A percentile compares a stretch with the other conserved stretches of the same genome.
These are phyloP conservation scores for Microsporum audouinii DNA, from an alignment of 2,329 filamentous ascomycete genomes.

Conservation along the genomic window DNA sequence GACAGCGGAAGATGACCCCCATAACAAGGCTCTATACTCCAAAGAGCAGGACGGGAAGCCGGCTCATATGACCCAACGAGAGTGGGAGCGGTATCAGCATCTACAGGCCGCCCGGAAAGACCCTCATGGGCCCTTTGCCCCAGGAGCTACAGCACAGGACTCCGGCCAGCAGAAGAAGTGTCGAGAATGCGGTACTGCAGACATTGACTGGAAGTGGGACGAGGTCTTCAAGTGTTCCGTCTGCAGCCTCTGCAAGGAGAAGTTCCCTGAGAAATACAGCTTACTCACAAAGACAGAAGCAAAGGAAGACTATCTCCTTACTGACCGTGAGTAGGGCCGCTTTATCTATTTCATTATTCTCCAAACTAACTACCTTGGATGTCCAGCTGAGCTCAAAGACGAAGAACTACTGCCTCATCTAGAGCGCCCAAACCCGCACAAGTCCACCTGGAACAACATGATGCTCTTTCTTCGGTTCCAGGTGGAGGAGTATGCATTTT, in stretches of 20 bases:
- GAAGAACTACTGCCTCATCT: conserved; percentile 76
- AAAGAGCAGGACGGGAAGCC: conserved; percentile 55
- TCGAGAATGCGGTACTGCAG: conserved; percentile 66
- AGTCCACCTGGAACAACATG: conserved; percentile 96
- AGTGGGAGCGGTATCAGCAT: conserved; percentile 80
- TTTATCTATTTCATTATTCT: neutral
- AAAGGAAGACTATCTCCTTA: conserved; percentile 86
- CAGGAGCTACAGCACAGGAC: conserved; percentile 64
- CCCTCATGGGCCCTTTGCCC: conserved; percentile 76
- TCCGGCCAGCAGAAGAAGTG: conserved; percentile 60
- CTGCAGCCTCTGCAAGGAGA: conserved; percentile 79
- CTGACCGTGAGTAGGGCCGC: conserved; percentile 55
- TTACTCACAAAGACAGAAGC: conserved; percentile 95
- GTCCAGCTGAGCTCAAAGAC: conserved; percentile 74
- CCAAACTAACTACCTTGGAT: neutral
- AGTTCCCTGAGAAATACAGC: conserved; percentile 81
- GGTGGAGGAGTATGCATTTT: conserved; percentile 86
- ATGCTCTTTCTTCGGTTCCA: conserved; percentile 91
- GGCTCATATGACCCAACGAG: conserved; percentile 73
- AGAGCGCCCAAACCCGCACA: conserved; percentile 85
- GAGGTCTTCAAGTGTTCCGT: conserved; percentile 67
- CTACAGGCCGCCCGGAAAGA: conserved; percentile 59
- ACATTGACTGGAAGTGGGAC: conserved; percentile 94
- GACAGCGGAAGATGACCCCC: conserved; percentile 79
- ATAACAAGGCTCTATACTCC: conserved; percentile 63